A percentile compares a stretch with the other conserved stretches of the same genome.
phyloP scores from a whole-genome alignment of 208 protist genomes.

The Wallacemonas collosoma region DNA sequence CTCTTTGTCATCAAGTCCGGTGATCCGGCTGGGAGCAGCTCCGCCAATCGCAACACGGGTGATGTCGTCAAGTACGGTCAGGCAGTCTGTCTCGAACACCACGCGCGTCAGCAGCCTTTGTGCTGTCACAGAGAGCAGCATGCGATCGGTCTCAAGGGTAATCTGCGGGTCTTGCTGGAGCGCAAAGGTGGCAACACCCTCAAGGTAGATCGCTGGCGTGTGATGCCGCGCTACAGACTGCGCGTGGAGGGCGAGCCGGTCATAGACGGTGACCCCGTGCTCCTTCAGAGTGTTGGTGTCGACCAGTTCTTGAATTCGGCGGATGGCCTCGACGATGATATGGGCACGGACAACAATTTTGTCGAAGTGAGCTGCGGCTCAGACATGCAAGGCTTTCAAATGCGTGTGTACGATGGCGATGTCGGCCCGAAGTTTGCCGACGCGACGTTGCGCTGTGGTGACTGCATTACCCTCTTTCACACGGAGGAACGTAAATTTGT shows the following conservation, averaged over 20 bases:
- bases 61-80: slow-evolving; percentile 65
- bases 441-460: slow-evolving; percentile 52
- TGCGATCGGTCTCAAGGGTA: slow-evolving; percentile 47
- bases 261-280: slow-evolving; percentile 45
- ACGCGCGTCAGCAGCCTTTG: slow-evolving; percentile 43
- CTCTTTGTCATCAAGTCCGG: slow-evolving; percentile 44
- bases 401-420: slow-evolving; percentile 60
- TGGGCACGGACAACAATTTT: slow-evolving; percentile 25
- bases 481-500: slow-evolving; percentile 59
- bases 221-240: slow-evolving; percentile 69
- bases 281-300: slow-evolving; percentile 43
- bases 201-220: slow-evolving; percentile 46
- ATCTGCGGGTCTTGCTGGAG: slow-evolving; percentile 53
- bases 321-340: slow-evolving; percentile 27
- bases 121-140: slow-evolving; percentile 43
- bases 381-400: slow-evolving; percentile 45
- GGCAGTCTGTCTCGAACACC: slow-evolving; percentile 48
- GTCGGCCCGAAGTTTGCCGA: slow-evolving; percentile 22
- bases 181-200: slow-evolving; percentile 16
- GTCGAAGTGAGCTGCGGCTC: slow-evolving; percentile 46
- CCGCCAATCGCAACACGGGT: slow-evolving; percentile 17
- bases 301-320: slow-evolving; percentile 44
- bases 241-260: slow-evolving; percentile 66
- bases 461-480: slow-evolving; percentile 64
- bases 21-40: slow-evolving; percentile 31